A percentile compares a stretch with the other conserved stretches of the same genome.
These are phyloP conservation scores for Blastomyces silverae DNA, from an alignment of 2,329 filamentous ascomycete genomes.

Conservation along the genomic window DNA sequence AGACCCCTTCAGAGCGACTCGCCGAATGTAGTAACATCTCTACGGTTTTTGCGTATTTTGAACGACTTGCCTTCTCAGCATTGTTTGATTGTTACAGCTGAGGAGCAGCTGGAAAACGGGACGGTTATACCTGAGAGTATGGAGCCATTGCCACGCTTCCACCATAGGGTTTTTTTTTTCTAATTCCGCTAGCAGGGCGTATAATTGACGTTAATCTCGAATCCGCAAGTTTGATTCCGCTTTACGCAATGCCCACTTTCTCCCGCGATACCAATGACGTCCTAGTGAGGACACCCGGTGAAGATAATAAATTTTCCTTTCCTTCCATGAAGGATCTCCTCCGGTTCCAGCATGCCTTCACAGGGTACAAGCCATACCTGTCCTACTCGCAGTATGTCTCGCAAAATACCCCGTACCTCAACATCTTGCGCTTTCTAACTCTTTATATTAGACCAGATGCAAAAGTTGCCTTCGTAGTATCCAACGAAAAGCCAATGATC, in stretches of 20 bases:
- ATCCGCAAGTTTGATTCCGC: constrained; percentile 3
- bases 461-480: constrained; percentile 7
- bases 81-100: constrained; percentile 11
- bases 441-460: not conserved
- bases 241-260: constrained; percentile 14
- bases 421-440: not conserved
- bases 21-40: not conserved
- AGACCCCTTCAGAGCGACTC: constrained; percentile 6
- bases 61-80: constrained; percentile 7
- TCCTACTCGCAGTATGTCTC: constrained; percentile 10
- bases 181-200: constrained; percentile 3
- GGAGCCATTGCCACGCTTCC: not conserved
- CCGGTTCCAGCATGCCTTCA: constrained; percentile 13
- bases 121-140: constrained; percentile 8
- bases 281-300: constrained; percentile 7
- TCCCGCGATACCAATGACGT: constrained; percentile 8
- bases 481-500: not conserved
- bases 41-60: constrained; percentile 4
- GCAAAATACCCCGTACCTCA: not conserved
- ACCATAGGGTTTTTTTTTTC: not conserved
- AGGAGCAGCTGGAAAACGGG: constrained; percentile 11
- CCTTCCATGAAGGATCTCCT: constrained; percentile 11
- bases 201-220: constrained; percentile 12
- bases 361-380: constrained; percentile 7
- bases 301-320: constrained; percentile 12